Percentiles rank a stretch among this genome's conserved stretches.
These are phyloP conservation scores for Lachnellula occidentalis DNA, from an alignment of 2,329 filamentous ascomycete genomes.

Conservation along the genomic window DNA sequence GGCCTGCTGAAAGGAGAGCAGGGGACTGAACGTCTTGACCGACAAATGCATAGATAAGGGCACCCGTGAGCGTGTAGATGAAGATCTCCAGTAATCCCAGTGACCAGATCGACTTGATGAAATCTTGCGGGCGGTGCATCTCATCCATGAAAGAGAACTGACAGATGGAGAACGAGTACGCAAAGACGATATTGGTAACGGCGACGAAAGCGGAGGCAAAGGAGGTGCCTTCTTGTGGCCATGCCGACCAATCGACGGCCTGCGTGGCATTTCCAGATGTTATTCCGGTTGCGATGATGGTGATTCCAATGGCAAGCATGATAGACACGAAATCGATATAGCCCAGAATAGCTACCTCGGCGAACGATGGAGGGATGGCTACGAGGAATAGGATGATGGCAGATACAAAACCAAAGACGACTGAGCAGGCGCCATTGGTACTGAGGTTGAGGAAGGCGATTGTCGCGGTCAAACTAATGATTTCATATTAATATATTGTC, in stretches of 20 bases:
- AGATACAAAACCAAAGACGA: slow-evolving; percentile 48
- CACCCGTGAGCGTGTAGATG: slow-evolving; percentile 52
- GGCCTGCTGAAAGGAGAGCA: slow-evolving; percentile 50
- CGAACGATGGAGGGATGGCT: slow-evolving; percentile 52
- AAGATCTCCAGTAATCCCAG: slow-evolving; percentile 47
- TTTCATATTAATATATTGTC: not conserved
- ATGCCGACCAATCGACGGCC: slow-evolving; percentile 19
- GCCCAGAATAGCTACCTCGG: slow-evolving; percentile 49
- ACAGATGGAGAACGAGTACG: slow-evolving; percentile 39
- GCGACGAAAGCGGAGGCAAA: slow-evolving; percentile 44
- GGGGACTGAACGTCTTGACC: slow-evolving; percentile 51
- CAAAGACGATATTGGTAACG: slow-evolving; percentile 55
- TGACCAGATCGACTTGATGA: slow-evolving; percentile 37
- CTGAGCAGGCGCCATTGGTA: slow-evolving; percentile 47
- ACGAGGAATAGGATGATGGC: slow-evolving; percentile 46
- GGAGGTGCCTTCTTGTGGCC: slow-evolving; percentile 29
- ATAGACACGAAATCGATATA: slow-evolving; percentile 52
- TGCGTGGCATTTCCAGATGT: slow-evolving; percentile 2
- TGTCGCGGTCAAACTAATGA: slow-evolving; percentile 44
- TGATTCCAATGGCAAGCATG: slow-evolving; percentile 47
- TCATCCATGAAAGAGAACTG: slow-evolving; percentile 29
- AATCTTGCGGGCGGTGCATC: slow-evolving; percentile 33
- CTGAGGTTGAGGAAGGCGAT: slow-evolving; percentile 55
- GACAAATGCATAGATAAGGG: slow-evolving; percentile 56
- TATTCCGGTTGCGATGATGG: slow-evolving; percentile 51